Evolutionary conservation across 352 stramenopile species (phyloP), one percentile per base, ranked within the genome.

Genomic region (Phytopythium helicoides): DNA sequence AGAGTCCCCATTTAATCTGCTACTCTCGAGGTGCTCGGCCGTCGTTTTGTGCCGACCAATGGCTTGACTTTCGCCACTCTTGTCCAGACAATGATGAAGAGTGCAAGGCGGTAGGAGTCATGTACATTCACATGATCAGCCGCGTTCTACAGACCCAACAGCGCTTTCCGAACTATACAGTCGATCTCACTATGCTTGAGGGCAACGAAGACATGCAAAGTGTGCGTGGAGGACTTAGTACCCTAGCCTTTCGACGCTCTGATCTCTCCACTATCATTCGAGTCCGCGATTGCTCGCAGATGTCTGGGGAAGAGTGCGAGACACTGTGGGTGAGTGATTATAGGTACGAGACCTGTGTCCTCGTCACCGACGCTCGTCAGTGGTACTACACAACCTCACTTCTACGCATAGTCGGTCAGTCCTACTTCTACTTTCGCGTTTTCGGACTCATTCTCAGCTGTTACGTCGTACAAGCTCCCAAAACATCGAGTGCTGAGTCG

Each of bases 281-380:
- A 1, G 40, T 35, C 38, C 22, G 44, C 11, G 26, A 50, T 3
- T 50, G 44, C 26, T 26, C 44, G 0, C 6, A 15, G 0, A n/a
- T 33, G 5, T 33, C 26, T n/a, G 28, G 6, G 35, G 26, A 7
- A 22, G 40, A 26, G 2, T 81, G 69, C 18, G 52, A 62, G 26
- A 81, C 70, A 3, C 18, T 73, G 5, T 72, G 60, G 10, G 51
- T 83, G 10, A 56, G 72, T 33, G 70, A 81, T 37, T 77, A 76
- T 26, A 66, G 75, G 1, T 77, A 77, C 31, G 64, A 81, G 56
- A 58, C 50, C 7, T 61, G 49, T 0, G 25, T 66, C 0, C 9
- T 86, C 7, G 60, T 51, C 26, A 60, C 61, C 1, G 56, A 73
- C 49, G 49, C 63, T 25, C 34, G 52, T 2, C 54, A 66, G 25